phyloP scores from a whole-genome alignment of 2,329 filamentous ascomycete species.

The Didymella lethalis region DNA sequence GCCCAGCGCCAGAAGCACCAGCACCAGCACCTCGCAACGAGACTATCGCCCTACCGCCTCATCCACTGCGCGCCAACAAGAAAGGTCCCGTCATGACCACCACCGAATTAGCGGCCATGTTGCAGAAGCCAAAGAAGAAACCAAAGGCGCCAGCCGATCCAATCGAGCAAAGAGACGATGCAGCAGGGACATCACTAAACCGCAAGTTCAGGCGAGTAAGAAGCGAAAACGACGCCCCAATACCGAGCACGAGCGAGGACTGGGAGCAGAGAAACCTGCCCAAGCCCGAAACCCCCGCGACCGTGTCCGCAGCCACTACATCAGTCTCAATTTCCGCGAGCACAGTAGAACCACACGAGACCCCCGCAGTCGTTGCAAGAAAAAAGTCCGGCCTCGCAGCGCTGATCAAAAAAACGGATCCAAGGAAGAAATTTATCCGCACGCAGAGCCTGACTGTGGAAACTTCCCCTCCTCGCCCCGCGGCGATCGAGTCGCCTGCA shows the following conservation, averaged over 20 bases:
- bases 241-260: constrained; percentile 38
- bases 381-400: constrained; percentile 35
- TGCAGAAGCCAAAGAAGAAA: constrained; percentile 30
- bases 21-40: constrained; percentile 18
- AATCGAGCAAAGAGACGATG: constrained; percentile 31
- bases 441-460: constrained; percentile 40
- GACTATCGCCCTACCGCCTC: constrained; percentile 28
- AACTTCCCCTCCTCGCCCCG: constrained; percentile 24
- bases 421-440: constrained; percentile 39
- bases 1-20: background rate
- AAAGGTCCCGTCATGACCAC: constrained; percentile 39
- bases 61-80: constrained; percentile 30
- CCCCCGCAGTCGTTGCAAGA: constrained; percentile 4
- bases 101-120: constrained; percentile 37
- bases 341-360: background rate
- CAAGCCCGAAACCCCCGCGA: constrained; percentile 6
- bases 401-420: constrained; percentile 44
- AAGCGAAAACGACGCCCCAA: constrained; percentile 45
- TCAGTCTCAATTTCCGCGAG: background rate
- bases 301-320: background rate
- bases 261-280: constrained; percentile 43
- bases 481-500: constrained; percentile 28
- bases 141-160: constrained; percentile 25
- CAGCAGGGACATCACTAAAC: background rate
- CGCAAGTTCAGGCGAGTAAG: constrained; percentile 39